These are phyloP conservation scores for Pythium pyrilobum DNA, from an alignment of 352 stramenopile genomes.

Conservation along the genomic window DNA sequence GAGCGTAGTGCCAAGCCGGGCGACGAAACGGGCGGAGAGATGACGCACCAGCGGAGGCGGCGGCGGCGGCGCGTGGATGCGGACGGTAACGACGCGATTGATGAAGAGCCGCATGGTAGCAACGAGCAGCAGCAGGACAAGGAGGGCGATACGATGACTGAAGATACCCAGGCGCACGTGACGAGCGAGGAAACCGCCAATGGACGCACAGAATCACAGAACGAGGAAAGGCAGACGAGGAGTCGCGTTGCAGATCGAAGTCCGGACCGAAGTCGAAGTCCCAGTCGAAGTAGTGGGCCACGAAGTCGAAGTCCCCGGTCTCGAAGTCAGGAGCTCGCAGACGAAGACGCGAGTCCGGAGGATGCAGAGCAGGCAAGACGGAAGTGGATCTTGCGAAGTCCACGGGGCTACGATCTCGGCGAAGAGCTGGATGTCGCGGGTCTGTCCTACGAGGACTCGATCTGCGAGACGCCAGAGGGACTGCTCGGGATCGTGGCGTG, in stretches of 20 bases:
- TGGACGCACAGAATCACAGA: background rate
- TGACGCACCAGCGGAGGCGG: background rate
- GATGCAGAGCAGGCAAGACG: slow-evolving; percentile 14
- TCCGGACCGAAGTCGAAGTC: slow-evolving; percentile 9
- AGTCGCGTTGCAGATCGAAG: slow-evolving; percentile 7
- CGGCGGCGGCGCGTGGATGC: slow-evolving; percentile 5
- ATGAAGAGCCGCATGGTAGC: background rate
- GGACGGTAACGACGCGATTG: background rate
- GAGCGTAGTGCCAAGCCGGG: background rate
- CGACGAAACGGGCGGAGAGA: background rate
- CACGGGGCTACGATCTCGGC: slow-evolving; percentile 52
- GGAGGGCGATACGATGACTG: background rate
- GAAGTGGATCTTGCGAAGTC: slow-evolving; percentile 54
- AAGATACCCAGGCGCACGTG: background rate
- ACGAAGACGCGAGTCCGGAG: background rate
- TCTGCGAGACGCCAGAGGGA: slow-evolving; percentile 33
- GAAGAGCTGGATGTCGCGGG: slow-evolving; percentile 46
- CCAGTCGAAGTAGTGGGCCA: slow-evolving; percentile 4
- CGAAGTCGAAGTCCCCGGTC: slow-evolving; percentile 4
- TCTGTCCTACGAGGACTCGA: slow-evolving; percentile 57
- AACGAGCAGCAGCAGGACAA: background rate
- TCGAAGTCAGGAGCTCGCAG: slow-evolving; percentile 3
- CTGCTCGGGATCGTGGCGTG: slow-evolving; percentile 71
- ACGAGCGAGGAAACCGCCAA: background rate
- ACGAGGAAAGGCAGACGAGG: too few species aligned